These are phyloP conservation scores for Daldinia sp. DNA, from an alignment of 2,329 filamentous ascomycete species.

Conservation along the genomic window DNA sequence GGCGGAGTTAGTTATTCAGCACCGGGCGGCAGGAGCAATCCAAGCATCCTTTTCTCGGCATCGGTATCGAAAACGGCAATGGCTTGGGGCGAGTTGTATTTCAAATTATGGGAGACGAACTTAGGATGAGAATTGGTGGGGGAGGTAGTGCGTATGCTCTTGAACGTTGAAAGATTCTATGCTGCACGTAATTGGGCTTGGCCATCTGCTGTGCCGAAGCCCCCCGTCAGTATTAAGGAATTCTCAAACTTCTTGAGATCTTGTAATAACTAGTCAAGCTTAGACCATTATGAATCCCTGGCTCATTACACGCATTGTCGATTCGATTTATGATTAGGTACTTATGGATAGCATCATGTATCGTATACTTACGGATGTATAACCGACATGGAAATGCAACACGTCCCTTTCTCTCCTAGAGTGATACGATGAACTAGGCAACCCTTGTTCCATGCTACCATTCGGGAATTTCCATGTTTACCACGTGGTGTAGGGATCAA, in stretches of 20 bases:
- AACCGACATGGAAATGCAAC: background rate
- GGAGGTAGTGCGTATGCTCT: background rate
- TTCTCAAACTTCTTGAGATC: background rate
- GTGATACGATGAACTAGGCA: background rate
- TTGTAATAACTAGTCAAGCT: background rate
- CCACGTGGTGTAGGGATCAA: constrained; percentile 25
- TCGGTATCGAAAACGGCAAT: constrained; percentile 9
- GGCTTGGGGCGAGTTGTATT: background rate
- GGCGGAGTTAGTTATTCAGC: background rate
- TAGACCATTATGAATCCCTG: too few species aligned
- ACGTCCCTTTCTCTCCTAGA: too few species aligned
- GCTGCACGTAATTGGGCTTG: background rate
- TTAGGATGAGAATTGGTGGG: background rate
- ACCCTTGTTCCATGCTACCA: constrained; percentile 2
- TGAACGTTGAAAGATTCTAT: background rate
- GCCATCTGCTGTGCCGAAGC: background rate
- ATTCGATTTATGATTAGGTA: too few species aligned
- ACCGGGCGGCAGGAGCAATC: background rate
- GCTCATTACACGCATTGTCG: too few species aligned
- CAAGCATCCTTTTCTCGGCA: constrained; percentile 1
- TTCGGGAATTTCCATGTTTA: constrained; percentile 7
- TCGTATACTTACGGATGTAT: background rate
- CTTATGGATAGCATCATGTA: too few species aligned
- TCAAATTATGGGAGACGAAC: background rate
- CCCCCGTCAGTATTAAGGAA: background rate